Evolutionary conservation across 106 monocot genomes (phyloP).

Genomic region (Hemerocallis citrina): DNA sequence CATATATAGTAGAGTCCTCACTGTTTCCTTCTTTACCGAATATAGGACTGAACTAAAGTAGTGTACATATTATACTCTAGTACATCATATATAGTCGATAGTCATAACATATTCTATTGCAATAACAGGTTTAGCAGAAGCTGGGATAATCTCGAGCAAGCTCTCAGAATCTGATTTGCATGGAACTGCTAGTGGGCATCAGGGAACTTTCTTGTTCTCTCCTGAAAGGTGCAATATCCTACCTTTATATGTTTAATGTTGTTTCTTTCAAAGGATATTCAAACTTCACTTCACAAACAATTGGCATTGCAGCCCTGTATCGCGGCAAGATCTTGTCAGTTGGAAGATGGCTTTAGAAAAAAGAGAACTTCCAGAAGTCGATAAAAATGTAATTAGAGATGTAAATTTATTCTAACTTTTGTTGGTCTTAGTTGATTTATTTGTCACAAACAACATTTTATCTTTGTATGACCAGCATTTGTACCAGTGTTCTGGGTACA

Average conservation of each 20-base stretch:
- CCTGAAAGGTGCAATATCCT: conserved; percentile 56
- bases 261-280: conserved; percentile 2
- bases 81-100: not conserved
- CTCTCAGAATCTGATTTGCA: conserved; percentile 49
- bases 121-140: conserved; percentile 87
- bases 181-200: conserved; percentile 13
- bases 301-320: conserved; percentile 62
- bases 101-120: conserved; percentile 5
- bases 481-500: conserved; percentile 66
- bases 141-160: conserved; percentile 86
- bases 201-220: conserved; percentile 36
- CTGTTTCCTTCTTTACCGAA: too few species aligned
- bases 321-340: conserved; percentile 93
- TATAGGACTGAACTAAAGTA: not conserved
- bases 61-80: not conserved
- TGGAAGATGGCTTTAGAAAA: conserved; percentile 97
- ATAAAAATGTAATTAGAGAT: conserved; percentile 58
- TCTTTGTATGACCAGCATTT: conserved; percentile 40
- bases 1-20: too few species aligned
- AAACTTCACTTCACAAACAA: conserved; percentile 1
- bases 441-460: not conserved
- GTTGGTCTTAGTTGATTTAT: not conserved
- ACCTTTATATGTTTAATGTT: conserved; percentile 7
- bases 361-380: conserved; percentile 65
- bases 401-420: conserved; percentile 1